Base-by-base conservation (phyloP, 1,284 basidiomycete genomes). In the Xerocomus nothofagi region DNA sequence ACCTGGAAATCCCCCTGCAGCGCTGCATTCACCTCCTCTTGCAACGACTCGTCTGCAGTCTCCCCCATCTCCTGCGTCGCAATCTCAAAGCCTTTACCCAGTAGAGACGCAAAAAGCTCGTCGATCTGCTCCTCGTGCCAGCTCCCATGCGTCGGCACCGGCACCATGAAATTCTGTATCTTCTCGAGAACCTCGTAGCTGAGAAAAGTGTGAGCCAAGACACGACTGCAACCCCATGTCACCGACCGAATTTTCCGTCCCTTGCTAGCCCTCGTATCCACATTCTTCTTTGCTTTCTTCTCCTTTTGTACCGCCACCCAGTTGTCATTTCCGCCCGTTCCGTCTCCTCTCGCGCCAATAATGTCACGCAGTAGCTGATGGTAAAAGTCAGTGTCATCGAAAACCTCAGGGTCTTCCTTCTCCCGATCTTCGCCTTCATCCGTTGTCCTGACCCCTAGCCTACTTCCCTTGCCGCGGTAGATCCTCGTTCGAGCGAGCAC, bases 91-190 rank as follows among this genome's bases (percentile, higher is more conserved):
- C 84, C 83, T 61, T 75, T 80, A 3, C 93, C 92, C 27, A 98
- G 76, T 44, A 98, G 69, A 23, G 88, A 91, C 31, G 83, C 78
- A 68, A 98, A 97, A 44, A 97, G 69, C 66, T 97, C 93, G 65
- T 97, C 93, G 51, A 93, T 81, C 72, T 97, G 93, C 62, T 92
- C 91, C 56, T 96, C 92, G 56, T 93, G 90, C 94, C 94, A 98
- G 48, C 72, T 71, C 21, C 78, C 78, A 38, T 71, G 63, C 2
- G 80, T 73, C 6, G 84, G 81, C 5, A 94, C 82, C 10, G 94
- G 93, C 1, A 93, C 90, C 86, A 95, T 95, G 65, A 96, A 96
- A 66, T 93, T 93, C 65, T 91, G 88, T 34, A 95, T 72, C 72
- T 96, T 97, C 62, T 96, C 91, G 64, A 97, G 94, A 2, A 91